Evolutionary conservation across 371 early-diverging fungal genomes (phyloP).

Genomic region (Phascolomyces articulosus): DNA sequence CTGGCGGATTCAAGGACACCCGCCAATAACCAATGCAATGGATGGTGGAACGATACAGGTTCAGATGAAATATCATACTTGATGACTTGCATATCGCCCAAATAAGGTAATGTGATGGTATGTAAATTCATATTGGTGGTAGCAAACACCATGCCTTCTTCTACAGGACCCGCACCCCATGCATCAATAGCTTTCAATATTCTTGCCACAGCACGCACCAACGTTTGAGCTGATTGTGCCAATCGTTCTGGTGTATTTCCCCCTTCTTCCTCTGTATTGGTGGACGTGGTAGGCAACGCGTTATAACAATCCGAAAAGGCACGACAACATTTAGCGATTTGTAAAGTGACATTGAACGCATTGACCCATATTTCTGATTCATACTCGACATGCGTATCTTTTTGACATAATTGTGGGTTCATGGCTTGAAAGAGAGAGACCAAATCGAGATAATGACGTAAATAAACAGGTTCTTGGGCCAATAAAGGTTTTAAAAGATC

Average conservation of each 20-base stretch:
- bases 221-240: conserved; percentile 20
- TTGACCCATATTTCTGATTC: conserved; percentile 92
- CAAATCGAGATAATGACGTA: conserved; percentile 79
- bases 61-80: conserved; percentile 70
- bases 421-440: conserved; percentile 89
- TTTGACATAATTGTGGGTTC: conserved; percentile 85
- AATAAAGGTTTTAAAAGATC: conserved; percentile 63
- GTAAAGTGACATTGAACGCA: conserved; percentile 87
- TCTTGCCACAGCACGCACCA: conserved; percentile 65
- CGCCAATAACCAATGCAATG: conserved; percentile 91
- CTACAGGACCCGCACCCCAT: conserved; percentile 59
- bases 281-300: conserved; percentile 37
- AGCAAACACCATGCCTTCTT: conserved; percentile 37
- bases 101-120: conserved; percentile 29
- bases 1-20: conserved; percentile 76
- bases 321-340: conserved; percentile 79
- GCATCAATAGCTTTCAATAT: conserved; percentile 61
- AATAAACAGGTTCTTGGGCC: conserved; percentile 58
- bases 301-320: conserved; percentile 83
- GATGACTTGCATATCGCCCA: conserved; percentile 48
- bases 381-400: conserved; percentile 86
- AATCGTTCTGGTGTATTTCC: conserved; percentile 35
- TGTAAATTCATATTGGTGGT: conserved; percentile 9
- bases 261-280: no score
- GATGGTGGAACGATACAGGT: conserved; percentile 89